Evolutionary conservation across 495 filamentous ascomycete genomes (phyloP).

Genomic region (Echria macrotheca): DNA sequence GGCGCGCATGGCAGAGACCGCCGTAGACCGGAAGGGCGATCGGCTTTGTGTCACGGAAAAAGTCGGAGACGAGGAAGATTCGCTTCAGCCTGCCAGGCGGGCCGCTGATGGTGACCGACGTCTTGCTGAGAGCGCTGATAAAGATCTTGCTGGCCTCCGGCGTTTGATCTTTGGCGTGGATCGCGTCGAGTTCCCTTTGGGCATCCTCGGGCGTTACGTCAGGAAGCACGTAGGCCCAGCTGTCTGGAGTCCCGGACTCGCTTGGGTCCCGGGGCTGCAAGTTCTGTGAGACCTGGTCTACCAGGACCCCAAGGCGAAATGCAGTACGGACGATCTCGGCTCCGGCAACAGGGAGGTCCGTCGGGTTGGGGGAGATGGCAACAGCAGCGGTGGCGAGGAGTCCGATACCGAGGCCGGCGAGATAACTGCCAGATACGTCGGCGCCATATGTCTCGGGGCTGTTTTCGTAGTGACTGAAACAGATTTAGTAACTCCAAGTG

Average conservation of each 20-base stretch:
- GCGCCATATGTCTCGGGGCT: slow-evolving; percentile 15
- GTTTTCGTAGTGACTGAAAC: slow-evolving; percentile 18
- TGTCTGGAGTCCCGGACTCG: slow-evolving; percentile 28
- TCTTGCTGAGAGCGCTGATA: slow-evolving; percentile 23
- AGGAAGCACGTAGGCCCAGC: slow-evolving; percentile 39
- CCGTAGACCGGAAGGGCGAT: slow-evolving; percentile 45
- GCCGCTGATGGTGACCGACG: slow-evolving; percentile 36
- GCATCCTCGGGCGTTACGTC: slow-evolving; percentile 31
- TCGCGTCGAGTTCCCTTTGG: slow-evolving; percentile 30
- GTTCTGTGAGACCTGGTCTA: slow-evolving; percentile 34
- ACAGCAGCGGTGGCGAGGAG: slow-evolving; percentile 60
- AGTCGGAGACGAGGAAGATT: slow-evolving; percentile 6
- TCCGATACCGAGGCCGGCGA: slow-evolving; percentile 57
- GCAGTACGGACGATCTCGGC: slow-evolving; percentile 58
- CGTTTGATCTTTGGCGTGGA: slow-evolving; percentile 11
- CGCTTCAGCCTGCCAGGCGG: slow-evolving; percentile 20
- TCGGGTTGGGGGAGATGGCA: slow-evolving; percentile 49
- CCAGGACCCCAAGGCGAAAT: slow-evolving; percentile 54
- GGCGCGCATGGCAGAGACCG: slow-evolving; percentile 22
- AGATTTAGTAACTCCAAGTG: no score
- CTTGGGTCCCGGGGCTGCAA: slow-evolving; percentile 23
- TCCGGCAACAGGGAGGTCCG: slow-evolving; percentile 53
- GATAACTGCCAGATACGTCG: neutral
- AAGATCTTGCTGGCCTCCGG: slow-evolving; percentile 11
- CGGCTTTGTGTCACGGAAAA: slow-evolving; percentile 26